These are phyloP conservation scores for Nepenthes gracilis DNA, from an alignment of 148 eudicot species.

Conservation along the genomic window DNA sequence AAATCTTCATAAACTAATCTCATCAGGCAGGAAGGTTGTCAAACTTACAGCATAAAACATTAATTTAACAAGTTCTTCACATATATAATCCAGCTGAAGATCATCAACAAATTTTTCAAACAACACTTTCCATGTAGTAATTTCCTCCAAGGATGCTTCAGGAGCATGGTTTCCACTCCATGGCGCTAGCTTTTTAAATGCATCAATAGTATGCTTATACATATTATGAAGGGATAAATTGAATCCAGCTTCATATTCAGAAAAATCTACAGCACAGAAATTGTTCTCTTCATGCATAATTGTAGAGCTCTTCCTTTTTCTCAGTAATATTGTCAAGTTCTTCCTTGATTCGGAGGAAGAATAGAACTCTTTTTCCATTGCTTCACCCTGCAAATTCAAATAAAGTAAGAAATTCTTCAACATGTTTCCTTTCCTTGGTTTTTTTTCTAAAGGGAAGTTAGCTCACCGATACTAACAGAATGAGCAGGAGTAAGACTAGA, in stretches of 20 bases:
- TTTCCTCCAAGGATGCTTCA: slow-evolving; percentile 33
- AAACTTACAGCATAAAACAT: slow-evolving; percentile 50
- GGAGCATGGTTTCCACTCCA: slow-evolving; percentile 16
- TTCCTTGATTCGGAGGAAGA: slow-evolving; percentile 17
- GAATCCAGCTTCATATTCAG: slow-evolving; percentile 27
- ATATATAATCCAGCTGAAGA: slow-evolving; percentile 43
- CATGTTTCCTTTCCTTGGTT: not conserved
- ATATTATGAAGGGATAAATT: slow-evolving; percentile 23
- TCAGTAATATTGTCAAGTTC: slow-evolving; percentile 3
- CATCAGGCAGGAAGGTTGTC: not conserved
- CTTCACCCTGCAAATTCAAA: slow-evolving; percentile 34
- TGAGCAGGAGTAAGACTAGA: not conserved
- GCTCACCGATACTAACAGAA: not conserved
- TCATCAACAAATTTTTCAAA: slow-evolving; percentile 39
- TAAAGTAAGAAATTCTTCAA: slow-evolving; percentile 4
- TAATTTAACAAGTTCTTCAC: slow-evolving; percentile 35
- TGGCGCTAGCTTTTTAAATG: slow-evolving; percentile 31
- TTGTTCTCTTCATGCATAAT: slow-evolving; percentile 3
- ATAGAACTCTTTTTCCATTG: slow-evolving; percentile 26
- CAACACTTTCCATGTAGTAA: slow-evolving; percentile 38
- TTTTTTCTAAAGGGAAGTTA: not conserved
- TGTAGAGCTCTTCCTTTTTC: slow-evolving; percentile 10
- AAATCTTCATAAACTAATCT: not conserved
- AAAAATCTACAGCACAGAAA: slow-evolving; percentile 6
- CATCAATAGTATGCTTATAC: slow-evolving; percentile 20